Conservation (phyloP, 2,329 filamentous ascomycete genomes). For the Lecanicillium sp. region DNA sequence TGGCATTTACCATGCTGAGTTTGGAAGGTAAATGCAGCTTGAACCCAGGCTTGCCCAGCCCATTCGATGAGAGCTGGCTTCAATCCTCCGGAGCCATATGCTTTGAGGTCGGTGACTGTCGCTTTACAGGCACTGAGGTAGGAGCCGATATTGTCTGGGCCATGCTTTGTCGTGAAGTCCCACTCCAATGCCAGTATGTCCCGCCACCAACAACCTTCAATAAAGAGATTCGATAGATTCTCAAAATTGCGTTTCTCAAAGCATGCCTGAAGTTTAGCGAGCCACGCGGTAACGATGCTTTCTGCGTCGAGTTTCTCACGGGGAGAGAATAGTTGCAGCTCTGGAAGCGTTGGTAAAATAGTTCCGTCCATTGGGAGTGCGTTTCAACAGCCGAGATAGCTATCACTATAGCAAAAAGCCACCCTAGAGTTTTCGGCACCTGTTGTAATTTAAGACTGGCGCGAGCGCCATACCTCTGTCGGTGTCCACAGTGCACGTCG, state of each 20-base stretch:
- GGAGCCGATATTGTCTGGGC: slow-evolving; percentile 9
- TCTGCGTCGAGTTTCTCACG: neutral
- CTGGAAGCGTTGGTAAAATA: slow-evolving; percentile 3
- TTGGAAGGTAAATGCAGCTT: slow-evolving; percentile 4
- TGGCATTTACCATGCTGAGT: slow-evolving; percentile 2
- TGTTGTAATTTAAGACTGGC: too few species aligned
- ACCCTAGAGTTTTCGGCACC: too few species aligned
- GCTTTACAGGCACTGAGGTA: slow-evolving; percentile 5
- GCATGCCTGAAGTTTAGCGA: neutral
- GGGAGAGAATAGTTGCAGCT: neutral
- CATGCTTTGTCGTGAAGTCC: slow-evolving; percentile 20
- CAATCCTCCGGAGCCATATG: slow-evolving; percentile 1
- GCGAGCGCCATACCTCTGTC: too few species aligned
- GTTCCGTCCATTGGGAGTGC: slow-evolving; percentile 4
- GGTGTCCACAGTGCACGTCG: too few species aligned
- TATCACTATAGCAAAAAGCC: too few species aligned
- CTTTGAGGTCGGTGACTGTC: neutral
- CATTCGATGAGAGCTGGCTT: slow-evolving; percentile 5
- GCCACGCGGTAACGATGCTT: neutral
- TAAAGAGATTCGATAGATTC: slow-evolving; percentile 14
- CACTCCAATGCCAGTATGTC: slow-evolving; percentile 19
- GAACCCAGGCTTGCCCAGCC: slow-evolving; percentile 4
- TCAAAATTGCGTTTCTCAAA: slow-evolving; percentile 1
- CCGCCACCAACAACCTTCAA: slow-evolving; percentile 19
- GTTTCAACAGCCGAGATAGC: too few species aligned